phyloP scores from a whole-genome alignment of 257 asterid genomes.

The Linaria vulgaris region DNA sequence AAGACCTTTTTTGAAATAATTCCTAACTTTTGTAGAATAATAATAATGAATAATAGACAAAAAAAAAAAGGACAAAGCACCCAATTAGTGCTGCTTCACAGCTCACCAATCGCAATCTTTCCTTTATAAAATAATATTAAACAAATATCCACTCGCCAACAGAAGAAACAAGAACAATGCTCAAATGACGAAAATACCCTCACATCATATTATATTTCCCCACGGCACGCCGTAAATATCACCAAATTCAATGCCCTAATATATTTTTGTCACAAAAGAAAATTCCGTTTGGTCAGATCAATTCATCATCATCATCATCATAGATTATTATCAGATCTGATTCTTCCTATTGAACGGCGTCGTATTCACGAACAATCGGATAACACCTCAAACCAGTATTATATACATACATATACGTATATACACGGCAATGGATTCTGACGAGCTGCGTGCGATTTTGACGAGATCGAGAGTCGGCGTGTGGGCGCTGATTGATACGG shows the following conservation, averaged over 20 bases:
- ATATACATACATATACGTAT: too few species aligned
- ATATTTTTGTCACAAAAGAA: not conserved
- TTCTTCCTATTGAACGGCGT: slow-evolving; percentile 28
- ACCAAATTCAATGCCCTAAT: slow-evolving; percentile 13
- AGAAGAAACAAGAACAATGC: too few species aligned
- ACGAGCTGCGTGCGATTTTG: slow-evolving; percentile 60
- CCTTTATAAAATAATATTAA: not conserved
- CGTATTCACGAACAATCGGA: slow-evolving; percentile 29
- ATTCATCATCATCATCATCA: too few species aligned
- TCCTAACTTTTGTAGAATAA: not conserved
- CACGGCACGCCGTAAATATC: slow-evolving; percentile 8
- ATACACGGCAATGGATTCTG: slow-evolving; percentile 61
- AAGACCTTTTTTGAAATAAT: not conserved
- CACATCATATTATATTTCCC: not conserved
- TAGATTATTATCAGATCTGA: slow-evolving; percentile 49
- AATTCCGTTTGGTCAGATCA: slow-evolving; percentile 9
- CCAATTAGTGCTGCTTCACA: slow-evolving; percentile 14
- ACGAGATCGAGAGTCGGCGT: slow-evolving; percentile 67
- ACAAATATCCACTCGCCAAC: not conserved
- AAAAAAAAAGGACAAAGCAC: not conserved
- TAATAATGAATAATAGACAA: not conserved
- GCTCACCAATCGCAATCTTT: slow-evolving; percentile 1
- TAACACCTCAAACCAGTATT: slow-evolving; percentile 30
- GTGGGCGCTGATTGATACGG: slow-evolving; percentile 81
- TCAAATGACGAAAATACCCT: slow-evolving; percentile 27